phyloP scores from a whole-genome alignment of 768 basidiomycete species.

The Clavulina sp. region DNA sequence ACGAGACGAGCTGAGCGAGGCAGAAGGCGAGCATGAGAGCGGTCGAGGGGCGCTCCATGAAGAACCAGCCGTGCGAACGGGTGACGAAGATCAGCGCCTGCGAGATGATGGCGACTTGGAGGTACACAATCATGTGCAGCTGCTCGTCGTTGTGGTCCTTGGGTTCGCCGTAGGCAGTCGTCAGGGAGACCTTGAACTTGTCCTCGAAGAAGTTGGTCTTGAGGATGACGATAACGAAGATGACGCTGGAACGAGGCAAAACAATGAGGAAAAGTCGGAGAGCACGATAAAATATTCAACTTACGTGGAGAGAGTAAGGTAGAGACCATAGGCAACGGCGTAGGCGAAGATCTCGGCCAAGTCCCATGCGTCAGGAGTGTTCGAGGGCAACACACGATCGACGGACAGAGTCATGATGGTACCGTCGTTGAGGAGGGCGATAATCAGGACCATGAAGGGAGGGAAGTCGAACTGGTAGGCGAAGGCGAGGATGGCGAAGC shows the following conservation, averaged over 20 bases:
- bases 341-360: constrained; percentile 90
- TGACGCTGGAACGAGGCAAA: constrained; percentile 29
- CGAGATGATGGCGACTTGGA: constrained; percentile 97
- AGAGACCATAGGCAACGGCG: constrained; percentile 89
- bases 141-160: constrained; percentile 44
- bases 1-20: constrained; percentile 83
- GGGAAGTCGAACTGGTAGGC: constrained; percentile 98
- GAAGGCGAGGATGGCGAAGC: constrained; percentile 89
- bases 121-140: constrained; percentile 80
- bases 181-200: constrained; percentile 53
- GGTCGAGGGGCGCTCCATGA: constrained; percentile 84
- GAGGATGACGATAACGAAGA: constrained; percentile 67
- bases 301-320: constrained; percentile 81
- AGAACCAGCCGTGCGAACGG: constrained; percentile 88
- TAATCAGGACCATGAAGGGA: constrained; percentile 98
- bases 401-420: constrained; percentile 98
- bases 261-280: neutral
- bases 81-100: constrained; percentile 96
- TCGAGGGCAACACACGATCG: constrained; percentile 87
- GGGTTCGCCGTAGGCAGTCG: constrained; percentile 13
- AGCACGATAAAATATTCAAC: constrained; percentile 15
- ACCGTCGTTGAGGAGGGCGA: constrained; percentile 87
- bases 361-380: constrained; percentile 90
- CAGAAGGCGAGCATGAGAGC: constrained; percentile 85
- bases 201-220: constrained; percentile 79